Base-by-base conservation (phyloP, 2,329 filamentous ascomycete species). In the Thielaviopsis euricoi region DNA sequence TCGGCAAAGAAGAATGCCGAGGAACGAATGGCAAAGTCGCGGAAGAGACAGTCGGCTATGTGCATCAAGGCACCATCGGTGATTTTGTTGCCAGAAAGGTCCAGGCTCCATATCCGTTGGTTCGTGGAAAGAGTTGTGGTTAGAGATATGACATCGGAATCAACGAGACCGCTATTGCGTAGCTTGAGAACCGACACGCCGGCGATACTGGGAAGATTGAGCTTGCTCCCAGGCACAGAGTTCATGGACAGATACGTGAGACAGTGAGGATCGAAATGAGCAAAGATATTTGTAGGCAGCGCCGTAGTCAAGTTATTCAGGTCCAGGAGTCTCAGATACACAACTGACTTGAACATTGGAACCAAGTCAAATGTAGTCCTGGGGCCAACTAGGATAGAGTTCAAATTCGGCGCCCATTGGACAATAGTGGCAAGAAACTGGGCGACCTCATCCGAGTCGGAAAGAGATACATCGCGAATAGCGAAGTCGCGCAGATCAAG, bases 51-150 rank as follows among this genome's bases (percentile, higher is more conserved):
- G 40, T 51, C 57, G 9, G 40, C 40, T 10, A 61, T 23, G 10
- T 50, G 40, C 6, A 33, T 46, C 29, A 61, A 37, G 3, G 68
- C 62, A 2, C 43, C 62, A 62, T 82, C 79, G 0, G 73, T 75
- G 10, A 83, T 64, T 12, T 69, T 71, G 62, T 83, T 84, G 6
- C 71, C 56, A 43, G 71, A 69, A 0, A 83, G 54, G 61, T 83
- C 79, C 4, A 83, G 64, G 62, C 79, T 80, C 79, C 80, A 83
- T 12, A 83, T 65, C 26, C 70, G 73, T 12, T 5, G 65, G 61
- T 59, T 64, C 62, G 48, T 53, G 21, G 55, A 46, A 12, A 62
- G 53, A 7, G 57, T 55, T 3, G 40, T 52, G 64, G 77, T 63
- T 48, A 73, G 61, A 2, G 65, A 49, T 0, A 67, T 58, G 2